Base-by-base conservation (phyloP, 768 basidiomycete species). In the Butyriboletus loyo region DNA sequence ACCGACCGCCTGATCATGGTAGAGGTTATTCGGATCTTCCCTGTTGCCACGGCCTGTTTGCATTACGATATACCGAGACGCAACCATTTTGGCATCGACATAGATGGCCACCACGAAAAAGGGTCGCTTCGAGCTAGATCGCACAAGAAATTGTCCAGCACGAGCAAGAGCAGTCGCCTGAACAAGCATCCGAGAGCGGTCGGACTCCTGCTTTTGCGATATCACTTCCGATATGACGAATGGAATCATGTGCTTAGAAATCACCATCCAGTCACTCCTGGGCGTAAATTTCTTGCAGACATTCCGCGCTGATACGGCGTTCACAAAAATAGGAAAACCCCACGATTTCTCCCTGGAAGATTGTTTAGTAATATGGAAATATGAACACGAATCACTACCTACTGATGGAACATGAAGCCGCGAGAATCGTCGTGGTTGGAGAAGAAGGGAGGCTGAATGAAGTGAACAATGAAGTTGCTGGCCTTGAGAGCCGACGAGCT, bases 91-190 rank as follows among this genome's bases (percentile, higher is more conserved):
- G 5, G 17, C 32, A 17, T 19, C n/a, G 0, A 62, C 14, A 41
- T 54, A 56, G 17, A 62, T 31, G 14, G 49, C 60, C 21, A 62
- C 51, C 1, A 62, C 39, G 10, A 62, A 62, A 44, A 59, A 56
- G 0, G 7, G n/a, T 4, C 10, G 19, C 21, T 28, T 36, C 3
- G 50, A 25, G 9, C 5, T 5, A 5, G 24, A 3, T 32, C 28
- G 1, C 13, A 53, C 1, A 5, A 58, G 39, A 8, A 7, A 30
- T 17, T 42, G 17, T 9, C 53, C 54, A 0, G 34, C 14, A 1
- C 49, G 40, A 1, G 47, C 56, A 17, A 48, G 21, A 1, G 49
- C 30, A 3, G 43, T 59, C 1, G 52, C 57, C 17, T 62, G 15
- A 6, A 62, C 4, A 5, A 62, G 57, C 60, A 62, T 62, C 2